Conservation (phyloP, 2,329 filamentous ascomycete species). For the Dactylellina cionopaga region DNA sequence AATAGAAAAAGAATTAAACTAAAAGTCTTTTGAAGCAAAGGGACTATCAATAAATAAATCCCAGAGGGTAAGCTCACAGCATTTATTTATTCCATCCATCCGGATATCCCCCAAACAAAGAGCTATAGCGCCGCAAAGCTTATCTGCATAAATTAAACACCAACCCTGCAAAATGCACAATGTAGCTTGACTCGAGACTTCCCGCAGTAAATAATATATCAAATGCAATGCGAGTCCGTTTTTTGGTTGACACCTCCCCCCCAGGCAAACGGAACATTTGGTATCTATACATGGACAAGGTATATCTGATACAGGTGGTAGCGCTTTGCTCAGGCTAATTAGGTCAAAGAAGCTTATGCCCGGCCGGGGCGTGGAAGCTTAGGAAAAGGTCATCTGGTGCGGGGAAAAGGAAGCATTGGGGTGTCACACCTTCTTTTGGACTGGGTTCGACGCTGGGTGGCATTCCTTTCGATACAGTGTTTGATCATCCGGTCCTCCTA, state of each 20-base stretch:
- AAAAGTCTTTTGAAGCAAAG: not conserved
- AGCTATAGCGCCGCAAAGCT: slow-evolving; percentile 3
- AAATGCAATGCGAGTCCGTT: too few relatives aligned
- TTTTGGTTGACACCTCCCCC: too few relatives aligned
- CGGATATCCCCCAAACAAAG: not conserved
- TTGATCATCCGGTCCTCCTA: too few relatives aligned
- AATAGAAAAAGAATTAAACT: not conserved
- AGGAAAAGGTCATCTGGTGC: slow-evolving; percentile 3
- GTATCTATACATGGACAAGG: not conserved
- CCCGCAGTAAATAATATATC: not conserved
- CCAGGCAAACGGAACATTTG: not conserved
- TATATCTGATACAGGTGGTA: too few relatives aligned
- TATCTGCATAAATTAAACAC: slow-evolving; percentile 8
- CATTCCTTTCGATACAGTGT: too few relatives aligned
- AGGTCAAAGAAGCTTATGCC: not conserved
- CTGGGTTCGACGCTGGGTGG: too few relatives aligned
- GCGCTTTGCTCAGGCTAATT: slow-evolving; percentile 3
- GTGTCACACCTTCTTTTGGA: too few relatives aligned
- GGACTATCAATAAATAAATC: not conserved
- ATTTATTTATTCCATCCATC: slow-evolving; percentile 7
- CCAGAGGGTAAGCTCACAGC: not conserved
- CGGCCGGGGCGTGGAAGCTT: not conserved
- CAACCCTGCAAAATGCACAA: not conserved
- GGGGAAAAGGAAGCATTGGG: slow-evolving; percentile 4
- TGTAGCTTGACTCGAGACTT: not conserved